Percentiles rank a stretch among this genome's conserved stretches.
phyloP scores from a whole-genome alignment of 805 yeast species.

The Tetrapisispora taiwanensis region DNA sequence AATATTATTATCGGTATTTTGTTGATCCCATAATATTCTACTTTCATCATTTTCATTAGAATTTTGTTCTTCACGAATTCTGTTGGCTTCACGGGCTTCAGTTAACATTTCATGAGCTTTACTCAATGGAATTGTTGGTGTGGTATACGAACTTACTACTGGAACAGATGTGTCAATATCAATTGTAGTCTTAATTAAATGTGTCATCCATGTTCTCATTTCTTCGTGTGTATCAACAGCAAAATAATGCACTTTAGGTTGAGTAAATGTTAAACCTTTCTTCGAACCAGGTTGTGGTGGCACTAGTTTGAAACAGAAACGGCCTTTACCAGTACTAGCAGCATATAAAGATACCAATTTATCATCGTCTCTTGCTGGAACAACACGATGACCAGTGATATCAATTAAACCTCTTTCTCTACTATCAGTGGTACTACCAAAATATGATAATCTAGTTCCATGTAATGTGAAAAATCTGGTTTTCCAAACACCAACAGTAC shows the following conservation, averaged over 20 bases:
- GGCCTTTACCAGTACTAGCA: conserved; percentile 83
- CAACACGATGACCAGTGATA: conserved; percentile 85
- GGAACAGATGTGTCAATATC: conserved; percentile 91
- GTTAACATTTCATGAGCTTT: conserved; percentile 80
- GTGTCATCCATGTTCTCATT: conserved; percentile 90
- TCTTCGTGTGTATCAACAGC: conserved; percentile 88
- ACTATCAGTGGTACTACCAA: conserved; percentile 61
- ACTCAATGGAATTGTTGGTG: conserved; percentile 82
- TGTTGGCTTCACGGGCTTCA: conserved; percentile 68
- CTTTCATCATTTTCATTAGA: conserved; percentile 21
- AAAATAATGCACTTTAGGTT: conserved; percentile 90
- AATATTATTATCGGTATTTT: conserved; percentile 6
- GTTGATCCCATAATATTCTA: conserved; percentile 24
- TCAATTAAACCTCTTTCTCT: conserved; percentile 89
- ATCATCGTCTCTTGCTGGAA: conserved; percentile 77
- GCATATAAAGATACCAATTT: conserved; percentile 79
- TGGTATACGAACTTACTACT: conserved; percentile 82
- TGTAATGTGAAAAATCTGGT: conserved; percentile 75
- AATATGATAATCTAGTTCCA: conserved; percentile 87
- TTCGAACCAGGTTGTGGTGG: conserved; percentile 97
- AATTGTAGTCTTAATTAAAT: conserved; percentile 89
- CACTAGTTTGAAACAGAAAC: conserved; percentile 79
- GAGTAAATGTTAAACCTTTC: conserved; percentile 92
- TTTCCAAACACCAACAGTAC: conserved; percentile 81
- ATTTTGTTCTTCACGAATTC: conserved; percentile 38